Base-by-base conservation (phyloP, 129 eudicot species). In the Helianthus tuberosus region DNA sequence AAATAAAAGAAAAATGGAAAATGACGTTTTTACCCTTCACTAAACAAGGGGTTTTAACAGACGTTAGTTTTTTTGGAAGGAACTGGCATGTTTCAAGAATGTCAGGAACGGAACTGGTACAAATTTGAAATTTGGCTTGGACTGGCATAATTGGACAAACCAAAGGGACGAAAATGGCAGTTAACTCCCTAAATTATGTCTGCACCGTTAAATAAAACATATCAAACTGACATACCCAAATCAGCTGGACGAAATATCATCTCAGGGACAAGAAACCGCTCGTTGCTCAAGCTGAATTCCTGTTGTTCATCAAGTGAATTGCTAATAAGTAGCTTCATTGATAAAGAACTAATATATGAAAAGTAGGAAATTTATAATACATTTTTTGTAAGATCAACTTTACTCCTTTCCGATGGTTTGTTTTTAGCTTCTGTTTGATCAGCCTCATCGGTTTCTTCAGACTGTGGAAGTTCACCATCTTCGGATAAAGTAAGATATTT, bases 181-280 rank as follows among this genome's bases (percentile, higher is more conserved):
- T 27, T 0, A 27, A 27, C 32, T 27, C 29, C 1, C 29, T 25
- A 2, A 0, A 58, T n/a, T 6, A 61, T 57, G 35, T 57, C 62
- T 70, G 66, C n/a, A 20, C 23, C 23, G 23, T 20, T 20, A 20
- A 20, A 71, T 17, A 17, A 73, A 52, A 66, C 51, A 53, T 13
- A 79, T 17, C 15, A 58, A 32, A 66, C 5, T 3, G 12, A 52
- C 66, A 79, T 14, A 94, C 97, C 98, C 61, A 94, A 83, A 86
- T 94, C 98, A 86, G 98, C 97, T 14, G 98, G 98, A 39, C 93
- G 96, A 20, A 94, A 94, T 49, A 94, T 86, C 98, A 94, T 94
- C 83, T 94, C 98, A 7, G 98, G 98, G 20, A 94, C 98, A 94
- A 94, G 93, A 79, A 94, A 93, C 41, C 98, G 93, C 83, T 94